Conservation (phyloP, 2,329 filamentous ascomycete genomes). For the Aspergillus fijiensis region DNA sequence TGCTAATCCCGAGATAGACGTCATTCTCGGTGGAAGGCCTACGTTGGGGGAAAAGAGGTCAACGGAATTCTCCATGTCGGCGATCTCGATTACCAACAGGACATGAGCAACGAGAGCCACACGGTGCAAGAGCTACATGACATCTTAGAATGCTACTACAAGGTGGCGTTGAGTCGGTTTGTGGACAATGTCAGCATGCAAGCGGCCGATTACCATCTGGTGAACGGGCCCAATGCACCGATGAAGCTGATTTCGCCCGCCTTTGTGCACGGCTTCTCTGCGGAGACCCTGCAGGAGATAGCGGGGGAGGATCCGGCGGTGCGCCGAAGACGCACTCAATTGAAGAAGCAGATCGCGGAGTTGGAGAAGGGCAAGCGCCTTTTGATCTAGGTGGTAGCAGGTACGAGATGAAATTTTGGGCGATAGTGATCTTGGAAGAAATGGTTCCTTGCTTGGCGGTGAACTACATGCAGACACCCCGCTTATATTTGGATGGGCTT, state of each 20-base stretch:
- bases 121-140: slow-evolving; percentile 57
- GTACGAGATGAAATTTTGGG: too few species aligned
- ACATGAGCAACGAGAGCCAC: slow-evolving; percentile 19
- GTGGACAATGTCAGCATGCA: slow-evolving; percentile 63
- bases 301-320: slow-evolving; percentile 56
- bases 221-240: slow-evolving; percentile 52
- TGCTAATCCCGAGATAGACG: neutral
- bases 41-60: neutral
- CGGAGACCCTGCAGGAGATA: slow-evolving; percentile 54
- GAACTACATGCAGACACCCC: too few species aligned
- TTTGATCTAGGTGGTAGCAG: neutral
- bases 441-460: too few species aligned
- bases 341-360: slow-evolving; percentile 50
- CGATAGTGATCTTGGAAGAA: too few species aligned
- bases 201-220: slow-evolving; percentile 54
- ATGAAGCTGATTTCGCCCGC: slow-evolving; percentile 54
- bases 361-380: slow-evolving; percentile 31
- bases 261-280: slow-evolving; percentile 51
- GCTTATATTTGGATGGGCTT: too few species aligned
- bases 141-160: slow-evolving; percentile 61
- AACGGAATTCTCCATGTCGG: neutral
- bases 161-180: slow-evolving; percentile 60
- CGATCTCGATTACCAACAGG: neutral
- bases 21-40: neutral
- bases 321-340: slow-evolving; percentile 42